Base-by-base conservation (phyloP, 2,329 filamentous ascomycete species). In the Ceratocystis variospora region DNA sequence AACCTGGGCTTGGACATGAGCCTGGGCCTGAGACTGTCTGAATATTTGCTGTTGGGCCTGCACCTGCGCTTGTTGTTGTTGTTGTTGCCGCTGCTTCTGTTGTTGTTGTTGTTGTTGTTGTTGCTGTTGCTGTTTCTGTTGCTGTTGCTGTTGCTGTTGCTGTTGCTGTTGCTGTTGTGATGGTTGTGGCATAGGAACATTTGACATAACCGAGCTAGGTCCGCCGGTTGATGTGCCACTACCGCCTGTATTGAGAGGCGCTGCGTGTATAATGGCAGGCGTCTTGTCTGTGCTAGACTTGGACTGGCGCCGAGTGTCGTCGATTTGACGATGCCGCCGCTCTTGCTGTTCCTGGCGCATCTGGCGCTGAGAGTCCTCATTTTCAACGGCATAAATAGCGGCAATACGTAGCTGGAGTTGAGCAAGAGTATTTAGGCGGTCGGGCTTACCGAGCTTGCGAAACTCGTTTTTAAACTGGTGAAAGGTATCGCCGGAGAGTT, bases 381-480 rank as follows among this genome's bases (percentile, higher is more conserved):
- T 79, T 61, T 79, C 76, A 1, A 79, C 73, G 10, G 77, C 77
- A 64, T 78, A 79, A 12, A 79, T 77, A 57, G 77, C 77, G 6
- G 77, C 77, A 25, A 79, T 73, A 15, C 77, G 72, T 12, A 79
- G 72, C 66, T 78, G 77, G 19, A 78, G 68, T 66, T 77, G 75
- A 4, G 77, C 75, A 1, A 78, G 71, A 8, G 73, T 73, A 19
- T 73, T 73, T 2, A 78, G 67, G 5, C 77, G 74, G 7, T 79
- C 76, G 0, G 75, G 71, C 46, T 76, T 75, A 5, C 75, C 71
- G 73, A 78, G 76, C 64, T 77, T 77, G 5, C 77, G 76, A 44
- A 78, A 78, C 41, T 78, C 76, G 55, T 70, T 71, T 70, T 79
- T 79, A 69, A 77, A 76, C 41, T 76, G 75, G 66, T 77, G 75